phyloP scores from a whole-genome alignment of 331 rosid genomes.

The Spiraea crenata region DNA sequence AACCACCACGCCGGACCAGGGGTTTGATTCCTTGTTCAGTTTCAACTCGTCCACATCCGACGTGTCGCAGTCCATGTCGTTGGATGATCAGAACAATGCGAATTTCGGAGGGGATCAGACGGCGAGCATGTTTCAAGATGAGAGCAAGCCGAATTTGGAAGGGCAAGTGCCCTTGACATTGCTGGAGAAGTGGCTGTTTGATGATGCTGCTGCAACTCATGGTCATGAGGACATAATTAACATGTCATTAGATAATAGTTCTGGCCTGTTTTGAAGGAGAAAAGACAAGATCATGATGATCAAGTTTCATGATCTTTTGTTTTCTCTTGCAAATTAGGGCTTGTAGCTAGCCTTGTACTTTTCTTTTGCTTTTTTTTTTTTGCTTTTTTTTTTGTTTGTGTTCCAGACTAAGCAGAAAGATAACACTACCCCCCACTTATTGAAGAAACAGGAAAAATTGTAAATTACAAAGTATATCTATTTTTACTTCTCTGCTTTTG shows the following conservation, averaged over 20 bases:
- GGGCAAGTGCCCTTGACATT: constrained; percentile 57
- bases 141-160: constrained; percentile 40
- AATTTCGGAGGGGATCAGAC: constrained; percentile 17
- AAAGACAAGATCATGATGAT: background rate
- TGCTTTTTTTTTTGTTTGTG: background rate
- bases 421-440: background rate
- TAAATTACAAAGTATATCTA: constrained; percentile 6
- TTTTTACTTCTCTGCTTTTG: constrained; percentile 1
- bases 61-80: constrained; percentile 38
- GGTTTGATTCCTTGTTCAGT: constrained; percentile 51
- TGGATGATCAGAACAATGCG: constrained; percentile 25
- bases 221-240: constrained; percentile 55
- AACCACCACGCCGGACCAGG: constrained; percentile 38
- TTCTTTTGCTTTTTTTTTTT: background rate
- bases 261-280: constrained; percentile 37
- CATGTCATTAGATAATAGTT: constrained; percentile 47
- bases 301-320: constrained; percentile 13
- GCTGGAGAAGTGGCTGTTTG: constrained; percentile 84
- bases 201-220: constrained; percentile 50
- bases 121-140: constrained; percentile 34
- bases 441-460: constrained; percentile 15
- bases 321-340: constrained; percentile 1
- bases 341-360: background rate
- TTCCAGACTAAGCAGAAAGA: constrained; percentile 16
- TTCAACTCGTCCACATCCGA: constrained; percentile 49